Evolutionary conservation across 768 basidiomycete genomes (phyloP).

Genomic region (Hygrocybe coccinea): DNA sequence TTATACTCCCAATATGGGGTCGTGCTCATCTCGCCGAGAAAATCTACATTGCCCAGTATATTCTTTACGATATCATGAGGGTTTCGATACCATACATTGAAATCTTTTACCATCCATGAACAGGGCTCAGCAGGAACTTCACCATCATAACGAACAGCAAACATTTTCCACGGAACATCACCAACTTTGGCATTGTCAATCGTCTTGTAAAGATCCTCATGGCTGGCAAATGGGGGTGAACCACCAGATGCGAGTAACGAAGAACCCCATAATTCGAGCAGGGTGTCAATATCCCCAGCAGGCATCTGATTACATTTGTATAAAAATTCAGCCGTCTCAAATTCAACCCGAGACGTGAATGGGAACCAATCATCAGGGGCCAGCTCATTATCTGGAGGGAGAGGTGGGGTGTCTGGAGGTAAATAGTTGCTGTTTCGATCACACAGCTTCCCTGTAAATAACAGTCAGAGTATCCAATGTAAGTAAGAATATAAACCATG

Average conservation of each 20-base stretch:
- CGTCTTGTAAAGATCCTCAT: conserved; percentile 14
- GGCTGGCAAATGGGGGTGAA: conserved; percentile 21
- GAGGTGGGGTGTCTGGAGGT: background rate
- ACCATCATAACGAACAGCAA: conserved; percentile 18
- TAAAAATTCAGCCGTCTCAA: conserved; percentile 3
- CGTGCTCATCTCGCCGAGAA: conserved; percentile 29
- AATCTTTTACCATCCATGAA: conserved; percentile 29
- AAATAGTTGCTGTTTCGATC: background rate
- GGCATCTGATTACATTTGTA: conserved; percentile 3
- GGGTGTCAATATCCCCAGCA: background rate
- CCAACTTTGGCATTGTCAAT: conserved; percentile 25
- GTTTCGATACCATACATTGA: conserved; percentile 33
- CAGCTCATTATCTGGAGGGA: background rate
- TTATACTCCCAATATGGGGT: conserved; percentile 27
- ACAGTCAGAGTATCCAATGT: background rate
- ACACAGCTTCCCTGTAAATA: background rate
- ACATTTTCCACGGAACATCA: conserved; percentile 25
- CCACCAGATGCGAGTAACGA: conserved; percentile 4
- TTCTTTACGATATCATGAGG: conserved; percentile 25
- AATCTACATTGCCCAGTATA: conserved; percentile 33
- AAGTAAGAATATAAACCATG: background rate
- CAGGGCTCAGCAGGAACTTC: conserved; percentile 15
- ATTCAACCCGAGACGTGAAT: background rate
- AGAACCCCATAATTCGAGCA: background rate
- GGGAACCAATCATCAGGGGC: background rate